These are phyloP conservation scores for Paspalum notatum DNA, from an alignment of 176 grass and related monocot genomes.

Conservation along the genomic window DNA sequence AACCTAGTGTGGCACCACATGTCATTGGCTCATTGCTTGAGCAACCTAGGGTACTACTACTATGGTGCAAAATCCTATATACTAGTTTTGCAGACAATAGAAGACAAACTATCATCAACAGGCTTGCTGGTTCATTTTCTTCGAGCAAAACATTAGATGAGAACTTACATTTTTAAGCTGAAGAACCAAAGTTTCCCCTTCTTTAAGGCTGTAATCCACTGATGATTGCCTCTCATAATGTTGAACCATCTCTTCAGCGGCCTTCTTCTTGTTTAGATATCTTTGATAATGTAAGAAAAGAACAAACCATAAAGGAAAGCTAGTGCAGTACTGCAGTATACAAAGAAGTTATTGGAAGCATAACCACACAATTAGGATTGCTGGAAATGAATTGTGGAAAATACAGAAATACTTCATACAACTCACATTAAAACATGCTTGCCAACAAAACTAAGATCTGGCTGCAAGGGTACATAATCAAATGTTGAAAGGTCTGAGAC, in stretches of 20 bases:
- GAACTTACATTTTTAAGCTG: constrained; percentile 92
- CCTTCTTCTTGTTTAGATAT: constrained; percentile 97
- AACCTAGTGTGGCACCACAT: background rate
- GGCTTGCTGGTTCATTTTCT: constrained; percentile 12
- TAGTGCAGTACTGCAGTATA: background rate
- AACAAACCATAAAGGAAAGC: constrained; percentile 34
- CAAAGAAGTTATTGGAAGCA: constrained; percentile 19
- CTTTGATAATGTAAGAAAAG: constrained; percentile 62
- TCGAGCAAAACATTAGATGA: background rate
- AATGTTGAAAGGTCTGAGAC: background rate
- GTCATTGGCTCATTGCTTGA: constrained; percentile 4
- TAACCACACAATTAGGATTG: background rate
- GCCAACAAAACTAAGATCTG: constrained; percentile 18
- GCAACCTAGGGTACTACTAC: constrained; percentile 16
- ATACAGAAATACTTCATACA: constrained; percentile 1
- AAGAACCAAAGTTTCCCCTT: constrained; percentile 98
- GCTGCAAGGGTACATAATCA: background rate
- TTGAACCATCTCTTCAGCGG: constrained; percentile 98
- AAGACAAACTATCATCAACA: constrained; percentile 2
- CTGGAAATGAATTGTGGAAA: background rate
- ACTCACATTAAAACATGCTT: background rate
- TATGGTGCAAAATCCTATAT: constrained; percentile 3
- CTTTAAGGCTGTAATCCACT: constrained; percentile 98
- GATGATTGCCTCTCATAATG: constrained; percentile 87
- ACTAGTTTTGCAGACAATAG: background rate